Conservation (phyloP, 129 eudicot genomes). For the Centella asiatica region DNA sequence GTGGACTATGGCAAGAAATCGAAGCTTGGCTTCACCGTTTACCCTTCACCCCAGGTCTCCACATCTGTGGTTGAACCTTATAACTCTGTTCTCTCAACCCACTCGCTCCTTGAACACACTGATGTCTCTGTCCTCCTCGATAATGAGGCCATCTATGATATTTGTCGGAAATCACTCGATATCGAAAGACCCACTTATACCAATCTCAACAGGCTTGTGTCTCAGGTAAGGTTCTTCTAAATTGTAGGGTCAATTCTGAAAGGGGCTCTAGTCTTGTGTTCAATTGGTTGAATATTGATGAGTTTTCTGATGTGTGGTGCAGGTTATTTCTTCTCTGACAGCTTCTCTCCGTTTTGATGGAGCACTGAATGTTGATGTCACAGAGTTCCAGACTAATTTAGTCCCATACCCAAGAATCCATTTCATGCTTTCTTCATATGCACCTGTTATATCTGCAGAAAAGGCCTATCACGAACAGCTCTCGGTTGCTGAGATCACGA, state of each 20-base stretch:
- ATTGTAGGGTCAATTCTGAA: background rate
- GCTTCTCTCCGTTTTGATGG: slow-evolving; percentile 82
- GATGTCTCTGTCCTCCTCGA: slow-evolving; percentile 77
- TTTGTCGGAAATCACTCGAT: slow-evolving; percentile 72
- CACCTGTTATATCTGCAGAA: slow-evolving; percentile 73
- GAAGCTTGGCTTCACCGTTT: slow-evolving; percentile 71
- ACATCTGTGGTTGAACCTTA: slow-evolving; percentile 85
- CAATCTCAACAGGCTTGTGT: slow-evolving; percentile 71
- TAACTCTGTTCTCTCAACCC: slow-evolving; percentile 79
- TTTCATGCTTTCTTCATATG: slow-evolving; percentile 82
- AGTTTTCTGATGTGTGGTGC: slow-evolving; percentile 1
- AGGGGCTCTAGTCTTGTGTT: background rate
- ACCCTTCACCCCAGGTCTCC: slow-evolving; percentile 81
- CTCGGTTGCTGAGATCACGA: slow-evolving; percentile 76
- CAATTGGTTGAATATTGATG: background rate
- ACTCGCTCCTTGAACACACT: slow-evolving; percentile 71
- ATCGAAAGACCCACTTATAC: slow-evolving; percentile 79
- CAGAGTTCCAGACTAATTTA: slow-evolving; percentile 73
- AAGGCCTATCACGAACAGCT: slow-evolving; percentile 77
- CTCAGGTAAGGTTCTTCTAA: slow-evolving; percentile 38
- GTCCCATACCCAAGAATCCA: slow-evolving; percentile 84
- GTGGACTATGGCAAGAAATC: slow-evolving; percentile 80
- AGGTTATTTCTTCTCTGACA: slow-evolving; percentile 71
- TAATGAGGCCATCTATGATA: slow-evolving; percentile 77
- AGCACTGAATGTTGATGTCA: slow-evolving; percentile 74